These are phyloP conservation scores for Termitomyces sp. DNA, from an alignment of 768 basidiomycete species.

Conservation along the genomic window DNA sequence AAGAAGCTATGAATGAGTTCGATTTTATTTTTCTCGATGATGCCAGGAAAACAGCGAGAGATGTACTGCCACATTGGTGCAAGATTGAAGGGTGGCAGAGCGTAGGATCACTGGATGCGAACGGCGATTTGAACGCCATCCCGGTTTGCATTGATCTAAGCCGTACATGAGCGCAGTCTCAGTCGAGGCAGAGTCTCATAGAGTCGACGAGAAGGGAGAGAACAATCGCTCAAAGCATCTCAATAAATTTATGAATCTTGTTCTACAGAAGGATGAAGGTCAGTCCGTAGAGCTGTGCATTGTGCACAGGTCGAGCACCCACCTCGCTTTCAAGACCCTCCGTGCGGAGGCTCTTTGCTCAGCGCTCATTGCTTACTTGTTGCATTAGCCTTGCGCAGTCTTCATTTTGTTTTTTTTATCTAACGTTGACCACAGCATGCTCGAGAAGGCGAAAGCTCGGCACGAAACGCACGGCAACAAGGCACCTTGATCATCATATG, in stretches of 20 bases:
- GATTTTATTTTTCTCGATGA: neutral
- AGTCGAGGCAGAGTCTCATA: neutral
- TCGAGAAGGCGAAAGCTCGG: neutral
- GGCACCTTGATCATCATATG: neutral
- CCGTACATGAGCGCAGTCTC: neutral
- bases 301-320: neutral
- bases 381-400: neutral
- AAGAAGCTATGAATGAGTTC: neutral
- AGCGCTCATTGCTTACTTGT: neutral
- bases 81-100: neutral
- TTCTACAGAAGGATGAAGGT: neutral
- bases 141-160: neutral
- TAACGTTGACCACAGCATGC: neutral
- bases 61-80: neutral
- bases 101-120: neutral
- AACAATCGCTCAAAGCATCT: neutral
- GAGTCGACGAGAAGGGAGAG: neutral
- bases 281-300: neutral
- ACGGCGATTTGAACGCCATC: neutral
- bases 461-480: neutral
- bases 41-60: neutral
- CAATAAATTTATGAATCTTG: neutral
- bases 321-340: neutral
- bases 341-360: neutral
- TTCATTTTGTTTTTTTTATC: neutral